Percentiles rank a stretch among this genome's conserved stretches.
Evolutionary conservation across 2,329 filamentous ascomycete species (phyloP).

Genomic region (Paecilomyces fulvus): DNA sequence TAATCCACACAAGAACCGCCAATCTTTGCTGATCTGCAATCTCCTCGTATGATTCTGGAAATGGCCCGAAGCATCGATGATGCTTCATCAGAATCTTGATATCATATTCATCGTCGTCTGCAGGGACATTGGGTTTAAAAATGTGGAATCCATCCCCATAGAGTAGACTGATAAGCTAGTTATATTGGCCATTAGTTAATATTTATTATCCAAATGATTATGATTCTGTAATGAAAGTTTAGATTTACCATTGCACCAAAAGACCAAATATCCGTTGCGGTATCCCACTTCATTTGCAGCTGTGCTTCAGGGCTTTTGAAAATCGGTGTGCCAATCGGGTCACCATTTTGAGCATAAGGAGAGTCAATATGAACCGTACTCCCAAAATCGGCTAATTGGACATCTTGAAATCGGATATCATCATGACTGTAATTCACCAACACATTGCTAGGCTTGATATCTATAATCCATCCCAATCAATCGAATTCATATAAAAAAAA

Average conservation of each 20-base stretch:
- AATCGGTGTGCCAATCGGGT: constrained; percentile 13
- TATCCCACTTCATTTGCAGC: constrained; percentile 13
- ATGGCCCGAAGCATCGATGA: constrained; percentile 15
- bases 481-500: background rate
- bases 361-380: constrained; percentile 11
- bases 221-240: background rate
- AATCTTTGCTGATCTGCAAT: constrained; percentile 11
- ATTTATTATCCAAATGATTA: too few species aligned
- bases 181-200: background rate
- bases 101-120: constrained; percentile 14
- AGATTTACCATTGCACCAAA: constrained; percentile 14
- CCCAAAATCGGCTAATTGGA: constrained; percentile 16
- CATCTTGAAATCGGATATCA: constrained; percentile 11
- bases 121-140: constrained; percentile 8
- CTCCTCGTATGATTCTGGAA: constrained; percentile 12
- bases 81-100: constrained; percentile 16
- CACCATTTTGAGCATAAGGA: constrained; percentile 8
- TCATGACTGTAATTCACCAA: constrained; percentile 12
- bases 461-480: constrained; percentile 4
- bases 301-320: constrained; percentile 18
- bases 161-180: constrained; percentile 17
- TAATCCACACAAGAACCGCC: constrained; percentile 8
- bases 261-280: constrained; percentile 19
- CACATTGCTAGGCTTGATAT: constrained; percentile 16
- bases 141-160: constrained; percentile 13